Evolutionary conservation across 805 yeast species (phyloP), one percentile per base, ranked within the genome.

Genomic region (Sugiyamaella mastotermitis): DNA sequence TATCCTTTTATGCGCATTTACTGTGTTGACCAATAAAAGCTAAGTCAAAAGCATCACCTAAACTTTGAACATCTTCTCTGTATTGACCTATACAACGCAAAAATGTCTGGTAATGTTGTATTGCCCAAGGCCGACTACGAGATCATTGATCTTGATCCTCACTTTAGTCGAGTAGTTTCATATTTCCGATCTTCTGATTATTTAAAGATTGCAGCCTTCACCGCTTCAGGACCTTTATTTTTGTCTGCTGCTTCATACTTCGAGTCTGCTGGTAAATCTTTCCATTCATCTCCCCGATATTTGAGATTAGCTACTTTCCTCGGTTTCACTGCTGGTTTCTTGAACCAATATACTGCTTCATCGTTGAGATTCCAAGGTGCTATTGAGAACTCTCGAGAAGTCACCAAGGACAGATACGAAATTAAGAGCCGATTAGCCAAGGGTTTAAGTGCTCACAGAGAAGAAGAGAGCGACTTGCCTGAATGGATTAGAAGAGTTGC

Each of bases 141-240:
- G 75, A 52, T 71, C 39, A 85, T 84, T 51, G 95, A 84, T 57
- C 68, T 73, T 36, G 95, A 84, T 58, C 95, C 95, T 21, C 77
- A 77, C 47, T 82, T 84, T 62, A 54, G 58, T 26, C 70, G 83
- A 43, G 94, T 85, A 21, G 78, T 84, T 10, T 64, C 76, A 31
- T 85, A 79, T 64, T 74, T 83, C 64, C 72, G 95, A 56, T 58
- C 72, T 15, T 66, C 79, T 10, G 95, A 84, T 63, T 74, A 73
- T 51, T 71, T 66, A 5, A 58, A 66, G 14, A 60, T 76, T 69
- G 74, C 66, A 3, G 60, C 61, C 5, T 61, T 69, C 24, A 65
- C 79, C 1, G 70, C 60, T 8, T 64, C 68, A 3, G 75, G 70
- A 17, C 83, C 83, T 4, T 56, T 66, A 14, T 55, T 68, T 18